phyloP scores from a whole-genome alignment of 2,329 filamentous ascomycete genomes.

The Ascomycota sp. region DNA sequence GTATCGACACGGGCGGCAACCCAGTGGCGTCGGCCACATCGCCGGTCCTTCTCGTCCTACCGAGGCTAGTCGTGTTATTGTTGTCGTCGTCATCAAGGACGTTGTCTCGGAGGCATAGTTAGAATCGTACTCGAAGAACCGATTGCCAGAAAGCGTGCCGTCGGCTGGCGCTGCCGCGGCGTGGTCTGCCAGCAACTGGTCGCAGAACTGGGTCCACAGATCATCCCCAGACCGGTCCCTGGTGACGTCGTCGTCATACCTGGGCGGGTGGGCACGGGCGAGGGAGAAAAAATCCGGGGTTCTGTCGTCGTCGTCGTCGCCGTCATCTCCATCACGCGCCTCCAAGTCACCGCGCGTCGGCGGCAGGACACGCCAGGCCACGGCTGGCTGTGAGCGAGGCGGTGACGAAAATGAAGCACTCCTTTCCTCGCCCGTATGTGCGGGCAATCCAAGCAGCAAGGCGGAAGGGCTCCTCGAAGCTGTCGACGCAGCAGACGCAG shows the following conservation, averaged over 20 bases:
- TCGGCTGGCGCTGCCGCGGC: no score
- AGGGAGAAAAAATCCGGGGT: no score
- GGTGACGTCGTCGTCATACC: conserved; percentile 13
- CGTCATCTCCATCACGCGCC: no score
- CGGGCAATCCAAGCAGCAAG: no score
- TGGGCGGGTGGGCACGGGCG: no score
- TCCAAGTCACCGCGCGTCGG: conserved; percentile 20
- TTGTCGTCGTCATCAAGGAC: conserved; percentile 7
- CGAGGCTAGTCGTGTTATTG: conserved; percentile 4
- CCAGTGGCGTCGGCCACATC: conserved; percentile 3
- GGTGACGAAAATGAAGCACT: no score
- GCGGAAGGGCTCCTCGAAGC: conserved; percentile 9
- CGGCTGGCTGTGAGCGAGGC: conserved; percentile 17
- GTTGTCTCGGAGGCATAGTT: conserved; percentile 7
- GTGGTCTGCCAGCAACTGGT: conserved; percentile 51
- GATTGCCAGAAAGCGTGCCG: no score
- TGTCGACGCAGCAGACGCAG: conserved; percentile 11
- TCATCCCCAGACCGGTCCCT: conserved; percentile 9
- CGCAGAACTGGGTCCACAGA: conserved; percentile 45
- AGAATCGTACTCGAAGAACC: no score
- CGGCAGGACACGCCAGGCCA: conserved; percentile 34
- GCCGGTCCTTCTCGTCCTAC: no score
- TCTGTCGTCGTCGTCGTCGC: no score
- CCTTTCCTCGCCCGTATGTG: no score
- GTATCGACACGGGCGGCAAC: conserved; percentile 5